Base-by-base conservation (phyloP, 805 yeast genomes). In the Saccharomyces jurei region DNA sequence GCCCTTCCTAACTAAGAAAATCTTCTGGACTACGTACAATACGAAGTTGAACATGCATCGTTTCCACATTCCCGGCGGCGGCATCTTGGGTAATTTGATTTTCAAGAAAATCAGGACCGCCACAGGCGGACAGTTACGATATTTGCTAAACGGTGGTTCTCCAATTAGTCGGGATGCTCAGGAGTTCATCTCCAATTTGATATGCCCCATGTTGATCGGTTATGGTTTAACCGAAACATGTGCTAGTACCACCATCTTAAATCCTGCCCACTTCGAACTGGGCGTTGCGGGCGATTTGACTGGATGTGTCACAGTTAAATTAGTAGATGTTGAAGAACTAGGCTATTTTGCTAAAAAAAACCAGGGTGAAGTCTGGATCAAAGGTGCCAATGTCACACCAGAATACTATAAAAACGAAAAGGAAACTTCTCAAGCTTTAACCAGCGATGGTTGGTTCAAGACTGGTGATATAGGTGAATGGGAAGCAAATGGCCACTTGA, bases 391-490 rank as follows among this genome's bases (percentile, higher is more conserved):
- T 49, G 86, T 94, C 50, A 77, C 84, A 36, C 74, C 79, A 29
- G 90, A 87, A 65, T 94, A 94, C 74, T 94, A 79, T 76, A 81
- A 83, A 71, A 91, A 92, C 71, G 84, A 81, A 56, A 77, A 82
- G 67, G 98, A 91, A 74, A 92, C 97, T 21, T 71, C 76, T 50
- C 81, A 72, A 21, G 88, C 95, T 0, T 83, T 87, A 65, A 78
- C 83, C 52, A 87, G 86, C 57, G 91, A 87, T 63, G 95, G 91
- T 26, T 94, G 97, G 97, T 94, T 94, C 77, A 80, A 77, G 69
- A 94, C 98, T 32, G 99, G 99, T 72, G 99, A 94, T 71, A 89
- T 94, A 72, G 97, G 92, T 68, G 90, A 89, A 76, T 89, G 97
- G 96, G 80, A 91, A 47, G 57, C 82, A 28, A 79, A 77, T 60